Base-by-base conservation (phyloP, 139 green algal genomes). In the Raphidocelis subcapitata region DNA sequence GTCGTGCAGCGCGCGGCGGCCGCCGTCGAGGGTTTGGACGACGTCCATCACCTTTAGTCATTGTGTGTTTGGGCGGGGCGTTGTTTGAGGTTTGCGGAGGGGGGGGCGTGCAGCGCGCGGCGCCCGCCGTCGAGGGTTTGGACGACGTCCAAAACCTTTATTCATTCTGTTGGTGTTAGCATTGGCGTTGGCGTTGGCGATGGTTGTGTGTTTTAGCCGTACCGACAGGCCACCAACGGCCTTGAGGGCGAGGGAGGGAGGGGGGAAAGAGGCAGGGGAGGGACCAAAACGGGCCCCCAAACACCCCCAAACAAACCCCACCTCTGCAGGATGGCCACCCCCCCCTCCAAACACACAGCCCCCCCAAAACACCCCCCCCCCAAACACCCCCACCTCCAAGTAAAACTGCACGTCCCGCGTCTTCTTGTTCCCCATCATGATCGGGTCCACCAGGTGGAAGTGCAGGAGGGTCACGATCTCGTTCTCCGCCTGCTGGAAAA, bases 341-440 rank as follows among this genome's bases (percentile, higher is more conserved):
- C 41, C 41, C 46, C 26, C 49, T 4, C 44, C 32, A 5, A 0
- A 35, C 37, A 4, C 29, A 20, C 73, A 0, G 37, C 85, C 80
- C 75, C 98, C 94, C 1, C 85, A 81, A 83, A 96, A 99, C 77
- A 99, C n/a, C 33, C 10, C 18, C 46, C 26, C 49, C 16, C 44
- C 32, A 5, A 0, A 35, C 37, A 4, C 29, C 15, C 73, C 2
- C 49, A 86, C 80, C 75, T 99, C 94, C 1, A 85, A 81, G 84
- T 96, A 99, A 77, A 99, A 96, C 83, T 99, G 96, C 64, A 99
- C 91, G 77, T 99, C 94, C 71, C 88, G 84, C 47, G 90, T 95
- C 89, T 99, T 99, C 86, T 99, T 99, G 87, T 98, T 99, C 75
- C 91, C 93, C 12, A 98, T 87, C 96, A 99, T 99, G 86, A 99